Evolutionary conservation across 2,329 filamentous ascomycete species (phyloP).

Genomic region (Basipetospora chlamydospora): DNA sequence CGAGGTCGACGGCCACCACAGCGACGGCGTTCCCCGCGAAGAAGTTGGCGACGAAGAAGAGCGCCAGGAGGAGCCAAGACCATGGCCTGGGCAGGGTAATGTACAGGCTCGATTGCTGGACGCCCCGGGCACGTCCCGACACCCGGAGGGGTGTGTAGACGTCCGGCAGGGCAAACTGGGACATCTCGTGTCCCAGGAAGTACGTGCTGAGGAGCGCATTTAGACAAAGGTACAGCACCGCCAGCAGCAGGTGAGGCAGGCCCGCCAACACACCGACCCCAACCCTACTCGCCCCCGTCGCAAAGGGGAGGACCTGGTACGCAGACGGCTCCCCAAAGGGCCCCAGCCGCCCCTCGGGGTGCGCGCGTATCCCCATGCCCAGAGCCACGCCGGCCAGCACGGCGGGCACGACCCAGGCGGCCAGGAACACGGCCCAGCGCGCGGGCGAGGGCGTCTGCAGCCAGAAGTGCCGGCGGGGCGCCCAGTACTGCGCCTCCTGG

Average conservation of each 20-base stretch:
- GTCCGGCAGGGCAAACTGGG: constrained; percentile 23
- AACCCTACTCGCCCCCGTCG: constrained; percentile 13
- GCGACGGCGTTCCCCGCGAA: constrained; percentile 30
- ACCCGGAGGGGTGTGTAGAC: constrained; percentile 24
- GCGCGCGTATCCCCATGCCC: constrained; percentile 12
- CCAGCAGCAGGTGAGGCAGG: constrained; percentile 33
- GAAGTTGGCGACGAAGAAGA: constrained; percentile 30
- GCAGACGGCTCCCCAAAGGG: constrained; percentile 23
- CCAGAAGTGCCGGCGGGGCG: constrained; percentile 27
- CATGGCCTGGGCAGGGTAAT: constrained; percentile 33
- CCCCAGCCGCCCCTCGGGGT: constrained; percentile 16
- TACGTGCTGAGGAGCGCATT: constrained; percentile 33
- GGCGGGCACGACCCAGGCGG: constrained; percentile 23
- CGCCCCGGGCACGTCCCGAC: constrained; percentile 25
- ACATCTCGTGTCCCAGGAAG: constrained; percentile 35
- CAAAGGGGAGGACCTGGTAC: constrained; percentile 18
- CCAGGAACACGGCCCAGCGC: constrained; percentile 26
- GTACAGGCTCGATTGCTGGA: constrained; percentile 31
- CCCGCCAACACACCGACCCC: constrained; percentile 24
- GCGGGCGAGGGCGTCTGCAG: constrained; percentile 24
- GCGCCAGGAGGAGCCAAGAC: constrained; percentile 27
- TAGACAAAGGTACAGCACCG: constrained; percentile 28
- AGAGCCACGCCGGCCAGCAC: constrained; percentile 25
- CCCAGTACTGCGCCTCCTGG: constrained; percentile 28
- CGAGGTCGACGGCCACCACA: constrained; percentile 16